These are phyloP conservation scores for Pulveroboletus sp. DNA, from an alignment of 768 basidiomycete genomes.

Conservation along the genomic window DNA sequence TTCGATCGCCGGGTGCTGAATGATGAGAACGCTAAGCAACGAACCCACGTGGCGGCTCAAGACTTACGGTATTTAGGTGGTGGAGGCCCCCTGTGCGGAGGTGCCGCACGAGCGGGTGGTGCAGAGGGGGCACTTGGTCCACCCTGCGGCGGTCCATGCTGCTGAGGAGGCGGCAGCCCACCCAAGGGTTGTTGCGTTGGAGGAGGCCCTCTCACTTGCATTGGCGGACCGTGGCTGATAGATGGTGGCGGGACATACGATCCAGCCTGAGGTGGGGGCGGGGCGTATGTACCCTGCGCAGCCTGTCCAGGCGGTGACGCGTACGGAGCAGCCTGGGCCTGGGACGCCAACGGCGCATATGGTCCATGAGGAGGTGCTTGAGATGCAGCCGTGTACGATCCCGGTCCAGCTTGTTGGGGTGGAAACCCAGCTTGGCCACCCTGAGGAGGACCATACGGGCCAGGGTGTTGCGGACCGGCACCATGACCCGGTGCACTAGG, in stretches of 20 bases:
- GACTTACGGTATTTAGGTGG: conserved; percentile 60
- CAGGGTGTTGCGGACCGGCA: conserved; percentile 29
- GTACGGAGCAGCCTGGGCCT: conserved; percentile 26
- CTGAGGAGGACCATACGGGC: conserved; percentile 26
- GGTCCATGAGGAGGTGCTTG: conserved; percentile 15
- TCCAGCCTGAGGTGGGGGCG: conserved; percentile 9
- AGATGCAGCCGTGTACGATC: too few relatives aligned
- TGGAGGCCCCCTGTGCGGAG: conserved; percentile 38
- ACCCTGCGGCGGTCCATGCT: conserved; percentile 27
- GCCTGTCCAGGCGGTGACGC: conserved; percentile 16
- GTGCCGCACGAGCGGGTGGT: conserved; percentile 27
- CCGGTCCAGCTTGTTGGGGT: conserved; percentile 19
- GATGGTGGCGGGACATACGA: conserved; percentile 31
- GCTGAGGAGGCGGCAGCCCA: conserved; percentile 23
- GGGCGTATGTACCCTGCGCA: conserved; percentile 23
- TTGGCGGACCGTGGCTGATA: conserved; percentile 27
- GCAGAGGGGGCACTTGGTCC: conserved; percentile 25
- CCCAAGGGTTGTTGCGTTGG: conserved; percentile 30
- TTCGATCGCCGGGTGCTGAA: conserved; percentile 83
- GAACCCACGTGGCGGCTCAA: background rate
- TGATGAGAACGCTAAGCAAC: background rate
- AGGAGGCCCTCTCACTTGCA: conserved; percentile 27
- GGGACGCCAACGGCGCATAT: conserved; percentile 19
- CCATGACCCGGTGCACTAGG: conserved; percentile 29
- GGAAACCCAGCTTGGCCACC: conserved; percentile 13